Percentiles rank a stretch among this genome's conserved stretches.
Conservation (phyloP, 306 rosid genomes). For the cucumber (Cucumis sativus) region DNA sequence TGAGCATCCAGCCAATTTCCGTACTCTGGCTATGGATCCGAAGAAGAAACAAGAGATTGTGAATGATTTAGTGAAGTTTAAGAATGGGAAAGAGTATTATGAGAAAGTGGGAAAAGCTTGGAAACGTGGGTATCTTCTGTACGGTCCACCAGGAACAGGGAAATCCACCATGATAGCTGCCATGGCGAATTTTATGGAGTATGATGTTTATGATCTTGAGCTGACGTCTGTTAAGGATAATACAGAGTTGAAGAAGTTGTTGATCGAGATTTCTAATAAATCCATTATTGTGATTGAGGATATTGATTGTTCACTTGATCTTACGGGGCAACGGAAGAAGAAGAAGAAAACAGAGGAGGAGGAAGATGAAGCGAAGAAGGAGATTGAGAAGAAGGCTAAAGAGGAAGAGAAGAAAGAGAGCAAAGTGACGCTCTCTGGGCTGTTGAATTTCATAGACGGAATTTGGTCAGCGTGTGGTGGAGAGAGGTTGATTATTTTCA, state of each 20-base stretch:
- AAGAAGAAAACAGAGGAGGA: not conserved
- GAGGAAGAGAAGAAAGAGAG: slow-evolving; percentile 16
- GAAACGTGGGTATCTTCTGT: slow-evolving; percentile 48
- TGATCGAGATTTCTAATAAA: slow-evolving; percentile 35
- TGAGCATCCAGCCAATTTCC: slow-evolving; percentile 48
- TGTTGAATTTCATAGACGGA: slow-evolving; percentile 8
- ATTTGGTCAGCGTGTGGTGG: slow-evolving; percentile 70
- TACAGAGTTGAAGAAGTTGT: slow-evolving; percentile 24
- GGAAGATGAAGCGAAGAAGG: not conserved
- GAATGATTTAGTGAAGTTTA: slow-evolving; percentile 30
- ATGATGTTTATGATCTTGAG: slow-evolving; percentile 57
- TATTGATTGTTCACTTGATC: slow-evolving; percentile 68
- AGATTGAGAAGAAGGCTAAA: not conserved
- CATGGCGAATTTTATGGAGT: slow-evolving; percentile 49
- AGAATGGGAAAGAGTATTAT: slow-evolving; percentile 36
- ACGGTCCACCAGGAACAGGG: slow-evolving; percentile 63
- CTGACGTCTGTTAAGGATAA: slow-evolving; percentile 44
- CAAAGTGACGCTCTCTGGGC: slow-evolving; percentile 23
- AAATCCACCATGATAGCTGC: slow-evolving; percentile 58
- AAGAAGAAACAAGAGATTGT: slow-evolving; percentile 32
- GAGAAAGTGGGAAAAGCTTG: slow-evolving; percentile 51
- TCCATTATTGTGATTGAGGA: slow-evolving; percentile 50
- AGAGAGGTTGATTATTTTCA: slow-evolving; percentile 63
- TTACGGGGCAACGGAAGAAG: slow-evolving; percentile 40
- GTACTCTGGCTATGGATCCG: slow-evolving; percentile 37